phyloP scores from a whole-genome alignment of 306 rosid genomes.

The Nissolia schottii region DNA sequence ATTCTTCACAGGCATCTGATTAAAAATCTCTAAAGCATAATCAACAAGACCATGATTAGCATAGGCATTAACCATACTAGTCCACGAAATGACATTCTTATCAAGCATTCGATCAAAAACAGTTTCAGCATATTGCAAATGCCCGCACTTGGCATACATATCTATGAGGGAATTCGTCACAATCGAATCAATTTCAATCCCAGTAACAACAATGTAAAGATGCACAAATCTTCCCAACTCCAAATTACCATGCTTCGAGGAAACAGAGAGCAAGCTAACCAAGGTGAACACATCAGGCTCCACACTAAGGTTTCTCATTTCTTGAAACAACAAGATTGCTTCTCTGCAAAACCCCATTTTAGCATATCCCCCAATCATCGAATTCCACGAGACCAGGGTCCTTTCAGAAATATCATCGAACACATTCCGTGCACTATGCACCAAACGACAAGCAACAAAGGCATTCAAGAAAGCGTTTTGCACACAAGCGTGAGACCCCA shows the following conservation, averaged over 20 bases:
- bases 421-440: slow-evolving; percentile 42
- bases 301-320: slow-evolving; percentile 42
- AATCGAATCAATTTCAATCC: slow-evolving; percentile 50
- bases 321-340: slow-evolving; percentile 44
- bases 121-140: slow-evolving; percentile 39
- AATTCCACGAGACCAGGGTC: slow-evolving; percentile 72
- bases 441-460: slow-evolving; percentile 42
- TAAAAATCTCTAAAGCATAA: slow-evolving; percentile 38
- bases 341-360: slow-evolving; percentile 36
- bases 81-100: slow-evolving; percentile 65
- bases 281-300: slow-evolving; percentile 54
- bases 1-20: slow-evolving; percentile 58
- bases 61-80: slow-evolving; percentile 61
- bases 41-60: slow-evolving; percentile 50
- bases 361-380: slow-evolving; percentile 60
- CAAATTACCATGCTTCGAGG: slow-evolving; percentile 47
- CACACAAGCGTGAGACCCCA: slow-evolving; percentile 41
- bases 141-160: slow-evolving; percentile 71
- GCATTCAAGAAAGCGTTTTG: slow-evolving; percentile 50
- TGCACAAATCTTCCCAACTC: slow-evolving; percentile 56
- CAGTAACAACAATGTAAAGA: slow-evolving; percentile 36
- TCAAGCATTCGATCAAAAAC: slow-evolving; percentile 45
- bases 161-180: slow-evolving; percentile 56
- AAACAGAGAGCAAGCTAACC: slow-evolving; percentile 67
- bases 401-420: slow-evolving; percentile 53